Evolutionary conservation across 169 alveolate species (phyloP).

Genomic region (Cryptosporidium felis): DNA sequence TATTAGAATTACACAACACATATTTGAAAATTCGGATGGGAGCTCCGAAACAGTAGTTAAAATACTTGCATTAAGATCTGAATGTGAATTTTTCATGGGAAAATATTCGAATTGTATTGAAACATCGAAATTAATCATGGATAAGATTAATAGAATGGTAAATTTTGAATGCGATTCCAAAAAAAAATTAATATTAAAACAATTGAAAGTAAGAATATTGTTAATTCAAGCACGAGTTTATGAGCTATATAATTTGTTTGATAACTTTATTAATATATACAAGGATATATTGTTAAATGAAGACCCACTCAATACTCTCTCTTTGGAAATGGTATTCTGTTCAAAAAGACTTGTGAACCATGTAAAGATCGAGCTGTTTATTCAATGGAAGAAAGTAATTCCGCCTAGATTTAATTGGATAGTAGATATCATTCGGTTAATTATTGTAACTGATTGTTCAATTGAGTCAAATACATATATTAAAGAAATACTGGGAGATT

Average conservation of each 20-base stretch:
- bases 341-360: not conserved
- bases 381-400: slow-evolving; percentile 22
- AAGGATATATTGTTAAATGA: slow-evolving; percentile 10
- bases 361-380: slow-evolving; percentile 14
- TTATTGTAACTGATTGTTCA: slow-evolving; percentile 32
- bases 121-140: slow-evolving; percentile 14
- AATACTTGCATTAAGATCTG: slow-evolving; percentile 21
- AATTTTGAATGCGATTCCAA: not conserved
- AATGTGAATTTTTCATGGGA: slow-evolving; percentile 46
- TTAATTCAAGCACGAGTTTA: slow-evolving; percentile 37
- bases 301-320: slow-evolving; percentile 20
- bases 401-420: slow-evolving; percentile 10
- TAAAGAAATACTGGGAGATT: not conserved
- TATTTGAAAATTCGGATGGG: not conserved
- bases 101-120: slow-evolving; percentile 17
- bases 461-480: not conserved
- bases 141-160: not conserved
- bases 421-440: not conserved
- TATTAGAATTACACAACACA: slow-evolving; percentile 11
- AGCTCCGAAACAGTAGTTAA: not conserved
- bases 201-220: not conserved
- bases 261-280: not conserved
- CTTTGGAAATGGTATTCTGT: slow-evolving; percentile 27
- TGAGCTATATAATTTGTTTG: slow-evolving; percentile 36
- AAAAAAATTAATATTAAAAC: not conserved